These are phyloP conservation scores for Pythium scleroteichum DNA, from an alignment of 352 stramenopile species.

Conservation along the genomic window DNA sequence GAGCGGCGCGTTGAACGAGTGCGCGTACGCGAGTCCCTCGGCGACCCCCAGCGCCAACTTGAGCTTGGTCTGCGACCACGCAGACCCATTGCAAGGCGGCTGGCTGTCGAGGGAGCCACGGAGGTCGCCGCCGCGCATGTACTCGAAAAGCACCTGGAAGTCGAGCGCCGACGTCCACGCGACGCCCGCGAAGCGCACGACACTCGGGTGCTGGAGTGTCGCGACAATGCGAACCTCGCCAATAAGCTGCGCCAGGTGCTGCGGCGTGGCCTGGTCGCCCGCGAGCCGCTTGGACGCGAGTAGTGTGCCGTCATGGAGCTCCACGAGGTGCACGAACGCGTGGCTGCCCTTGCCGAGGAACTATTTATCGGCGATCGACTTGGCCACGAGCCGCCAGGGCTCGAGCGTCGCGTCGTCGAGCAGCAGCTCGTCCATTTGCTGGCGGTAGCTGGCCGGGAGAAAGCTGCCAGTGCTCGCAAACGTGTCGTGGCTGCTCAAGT, in stretches of 20 bases:
- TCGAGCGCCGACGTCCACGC: neutral
- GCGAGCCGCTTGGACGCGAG: neutral
- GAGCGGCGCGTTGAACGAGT: too few species aligned
- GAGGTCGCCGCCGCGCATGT: neutral
- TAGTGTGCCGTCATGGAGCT: neutral
- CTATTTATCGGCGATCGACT: neutral
- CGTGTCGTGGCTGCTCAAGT: too few species aligned
- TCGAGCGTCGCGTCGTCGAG: too few species aligned
- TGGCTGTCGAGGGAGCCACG: neutral
- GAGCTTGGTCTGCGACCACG: neutral
- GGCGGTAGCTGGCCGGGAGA: too few species aligned
- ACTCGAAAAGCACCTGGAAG: conserved; percentile 1
- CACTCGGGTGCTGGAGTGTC: neutral
- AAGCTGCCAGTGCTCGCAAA: too few species aligned
- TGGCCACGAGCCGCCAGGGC: too few species aligned
- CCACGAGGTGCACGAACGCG: neutral
- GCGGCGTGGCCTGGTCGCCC: neutral
- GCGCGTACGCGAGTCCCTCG: too few species aligned
- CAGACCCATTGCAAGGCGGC: neutral
- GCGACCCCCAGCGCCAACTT: too few species aligned
- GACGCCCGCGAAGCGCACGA: neutral
- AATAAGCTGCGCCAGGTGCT: neutral
- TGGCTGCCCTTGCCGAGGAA: neutral
- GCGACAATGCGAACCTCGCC: neutral
- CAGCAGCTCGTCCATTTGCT: neutral